These are phyloP conservation scores for Rhodofomes roseus DNA, from an alignment of 1,284 basidiomycete species.

Conservation along the genomic window DNA sequence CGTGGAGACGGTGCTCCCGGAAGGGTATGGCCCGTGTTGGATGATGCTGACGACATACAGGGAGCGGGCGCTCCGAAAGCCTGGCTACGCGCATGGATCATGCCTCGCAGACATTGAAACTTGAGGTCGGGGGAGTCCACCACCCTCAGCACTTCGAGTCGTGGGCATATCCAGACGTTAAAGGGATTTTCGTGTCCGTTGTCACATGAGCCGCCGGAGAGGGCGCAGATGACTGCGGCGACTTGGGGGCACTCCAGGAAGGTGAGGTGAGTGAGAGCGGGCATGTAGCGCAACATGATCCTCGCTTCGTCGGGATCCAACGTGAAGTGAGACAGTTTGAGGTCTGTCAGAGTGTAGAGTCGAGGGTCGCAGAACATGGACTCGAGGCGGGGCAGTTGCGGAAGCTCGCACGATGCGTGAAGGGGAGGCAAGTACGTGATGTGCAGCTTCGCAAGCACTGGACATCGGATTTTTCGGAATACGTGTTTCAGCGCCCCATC, in stretches of 20 bases:
- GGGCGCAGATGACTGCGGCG: conserved; percentile 26
- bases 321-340: conserved; percentile 33
- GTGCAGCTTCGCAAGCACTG: conserved; percentile 8
- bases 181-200: conserved; percentile 15
- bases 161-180: conserved; percentile 39
- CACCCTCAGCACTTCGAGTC: conserved; percentile 43
- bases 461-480: conserved; percentile 11
- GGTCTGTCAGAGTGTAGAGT: conserved; percentile 27
- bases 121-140: conserved; percentile 45
- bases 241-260: conserved; percentile 29
- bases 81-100: conserved; percentile 6
- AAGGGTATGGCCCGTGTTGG: too few species aligned
- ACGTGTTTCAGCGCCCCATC: conserved; percentile 7
- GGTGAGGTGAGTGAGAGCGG: conserved; percentile 32
- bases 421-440: conserved; percentile 7
- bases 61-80: not conserved
- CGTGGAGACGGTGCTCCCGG: not conserved
- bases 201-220: conserved; percentile 22
- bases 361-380: conserved; percentile 41
- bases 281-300: conserved; percentile 37
- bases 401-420: conserved; percentile 8
- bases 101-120: conserved; percentile 17
- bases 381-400: conserved; percentile 31
- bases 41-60: not conserved
- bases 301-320: conserved; percentile 21